A percentile compares a stretch with the other conserved stretches of the same genome.
Conservation (phyloP, 139 green algal genomes). For the Parachlorella kessleri region DNA sequence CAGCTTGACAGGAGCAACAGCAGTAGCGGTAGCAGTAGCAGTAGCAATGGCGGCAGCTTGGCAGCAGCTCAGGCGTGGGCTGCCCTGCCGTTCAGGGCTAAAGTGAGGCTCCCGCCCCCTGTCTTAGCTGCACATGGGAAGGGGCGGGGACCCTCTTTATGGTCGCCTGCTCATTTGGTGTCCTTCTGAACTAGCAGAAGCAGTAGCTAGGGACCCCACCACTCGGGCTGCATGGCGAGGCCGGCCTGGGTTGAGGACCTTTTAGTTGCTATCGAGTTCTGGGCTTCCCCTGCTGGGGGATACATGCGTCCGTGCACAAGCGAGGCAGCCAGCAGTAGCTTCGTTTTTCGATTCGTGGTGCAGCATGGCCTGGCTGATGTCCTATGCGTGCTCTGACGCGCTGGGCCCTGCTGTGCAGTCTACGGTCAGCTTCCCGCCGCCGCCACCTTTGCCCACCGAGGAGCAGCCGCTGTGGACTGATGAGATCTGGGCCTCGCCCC, state of each 20-base stretch:
- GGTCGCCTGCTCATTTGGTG: background rate
- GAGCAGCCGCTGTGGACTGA: constrained; percentile 44
- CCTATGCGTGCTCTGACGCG: background rate
- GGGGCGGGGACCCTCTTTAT: background rate
- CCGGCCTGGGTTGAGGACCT: too few relatives aligned
- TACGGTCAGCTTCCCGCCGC: constrained; percentile 29
- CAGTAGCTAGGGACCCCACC: too few relatives aligned
- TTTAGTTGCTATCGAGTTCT: too few relatives aligned
- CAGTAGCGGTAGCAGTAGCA: background rate
- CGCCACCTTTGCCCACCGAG: constrained; percentile 24
- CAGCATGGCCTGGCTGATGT: background rate
- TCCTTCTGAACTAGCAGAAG: too few relatives aligned
- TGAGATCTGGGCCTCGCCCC: constrained; percentile 36
- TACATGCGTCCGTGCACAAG: background rate
- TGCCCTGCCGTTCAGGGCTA: too few relatives aligned
- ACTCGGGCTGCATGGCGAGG: too few relatives aligned
- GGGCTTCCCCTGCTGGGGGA: too few relatives aligned
- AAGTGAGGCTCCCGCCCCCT: background rate
- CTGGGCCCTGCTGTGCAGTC: background rate
- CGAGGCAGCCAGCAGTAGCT: background rate
- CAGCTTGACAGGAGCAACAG: background rate
- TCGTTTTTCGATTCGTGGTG: background rate
- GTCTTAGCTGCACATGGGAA: background rate
- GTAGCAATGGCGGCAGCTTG: background rate
- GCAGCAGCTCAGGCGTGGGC: background rate